Conservation (phyloP, 441 rosid species). For the Pelargonium myrrhifolium region DNA sequence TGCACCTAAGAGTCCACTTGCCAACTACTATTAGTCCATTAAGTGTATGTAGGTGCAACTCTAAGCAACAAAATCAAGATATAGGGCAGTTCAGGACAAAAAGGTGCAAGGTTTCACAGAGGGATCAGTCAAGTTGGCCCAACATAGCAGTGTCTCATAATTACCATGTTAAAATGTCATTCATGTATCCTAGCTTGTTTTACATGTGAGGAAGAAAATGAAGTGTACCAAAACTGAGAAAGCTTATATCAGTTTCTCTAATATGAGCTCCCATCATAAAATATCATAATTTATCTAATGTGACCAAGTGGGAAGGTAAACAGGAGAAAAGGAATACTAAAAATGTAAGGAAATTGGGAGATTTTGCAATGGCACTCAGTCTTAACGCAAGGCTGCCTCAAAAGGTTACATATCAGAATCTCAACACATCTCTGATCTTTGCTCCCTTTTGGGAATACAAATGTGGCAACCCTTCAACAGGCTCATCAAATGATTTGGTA, state of each 20-base stretch:
- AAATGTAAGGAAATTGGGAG: not conserved
- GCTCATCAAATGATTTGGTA: not conserved
- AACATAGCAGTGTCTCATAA: conserved; percentile 17
- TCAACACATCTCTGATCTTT: not conserved
- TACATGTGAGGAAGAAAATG: conserved; percentile 7
- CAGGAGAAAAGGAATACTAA: not conserved
- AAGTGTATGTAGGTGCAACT: not conserved
- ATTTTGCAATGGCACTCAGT: not conserved
- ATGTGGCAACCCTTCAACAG: too few species aligned
- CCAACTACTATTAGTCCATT: conserved; percentile 9
- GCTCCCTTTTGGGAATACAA: too few species aligned
- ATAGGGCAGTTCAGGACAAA: conserved; percentile 23
- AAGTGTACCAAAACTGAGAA: not conserved
- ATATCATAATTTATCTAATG: too few species aligned
- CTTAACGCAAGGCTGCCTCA: too few species aligned
- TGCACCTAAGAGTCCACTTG: conserved; percentile 26
- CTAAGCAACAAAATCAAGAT: too few species aligned
- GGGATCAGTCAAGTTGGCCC: conserved; percentile 21
- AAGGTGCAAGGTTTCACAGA: conserved; percentile 20
- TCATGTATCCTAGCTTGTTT: conserved; percentile 16
- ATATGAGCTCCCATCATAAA: not conserved
- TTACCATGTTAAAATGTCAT: conserved; percentile 30
- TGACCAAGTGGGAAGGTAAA: not conserved
- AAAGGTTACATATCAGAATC: too few species aligned
- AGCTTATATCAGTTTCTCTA: not conserved